Percentiles rank a stretch among this genome's conserved stretches.
Evolutionary conservation across 1,284 basidiomycete genomes (phyloP).

Genomic region (Anthracocystis walkeri): DNA sequence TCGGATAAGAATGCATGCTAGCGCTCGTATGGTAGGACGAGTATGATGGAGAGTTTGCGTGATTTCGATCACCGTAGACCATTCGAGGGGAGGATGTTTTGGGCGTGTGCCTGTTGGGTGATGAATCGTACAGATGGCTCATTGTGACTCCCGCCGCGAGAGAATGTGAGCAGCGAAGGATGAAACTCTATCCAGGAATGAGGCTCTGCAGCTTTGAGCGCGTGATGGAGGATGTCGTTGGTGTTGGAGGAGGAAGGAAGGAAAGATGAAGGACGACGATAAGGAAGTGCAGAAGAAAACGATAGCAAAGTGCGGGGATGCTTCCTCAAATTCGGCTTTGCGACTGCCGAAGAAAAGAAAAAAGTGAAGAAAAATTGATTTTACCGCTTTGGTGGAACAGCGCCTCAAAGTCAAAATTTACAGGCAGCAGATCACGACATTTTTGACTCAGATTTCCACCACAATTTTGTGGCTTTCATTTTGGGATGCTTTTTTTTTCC

Average conservation of each 20-base stretch:
- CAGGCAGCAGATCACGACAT: too few species aligned
- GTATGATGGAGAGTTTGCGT: conserved; percentile 12
- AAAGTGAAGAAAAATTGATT: too few species aligned
- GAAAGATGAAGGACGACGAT: too few species aligned
- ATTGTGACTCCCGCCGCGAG: conserved; percentile 1
- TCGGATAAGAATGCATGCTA: conserved; percentile 2
- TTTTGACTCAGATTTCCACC: too few species aligned
- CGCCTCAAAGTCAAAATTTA: too few species aligned
- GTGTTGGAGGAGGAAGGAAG: too few species aligned
- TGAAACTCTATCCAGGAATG: background rate
- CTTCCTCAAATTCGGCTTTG: too few species aligned
- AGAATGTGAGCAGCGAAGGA: too few species aligned
- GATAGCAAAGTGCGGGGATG: too few species aligned
- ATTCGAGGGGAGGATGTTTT: conserved; percentile 12
- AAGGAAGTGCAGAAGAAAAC: too few species aligned
- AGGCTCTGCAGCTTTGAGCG: background rate
- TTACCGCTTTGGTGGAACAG: too few species aligned
- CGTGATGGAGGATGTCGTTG: background rate
- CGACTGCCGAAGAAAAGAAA: too few species aligned
- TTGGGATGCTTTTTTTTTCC: background rate
- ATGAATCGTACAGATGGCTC: conserved; percentile 17
- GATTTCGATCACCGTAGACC: conserved; percentile 12
- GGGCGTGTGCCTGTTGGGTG: background rate
- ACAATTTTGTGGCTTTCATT: background rate
- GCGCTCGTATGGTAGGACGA: background rate